These are phyloP conservation scores for Xylariaceae sp. DNA, from an alignment of 2,329 filamentous ascomycete species.

Conservation along the genomic window DNA sequence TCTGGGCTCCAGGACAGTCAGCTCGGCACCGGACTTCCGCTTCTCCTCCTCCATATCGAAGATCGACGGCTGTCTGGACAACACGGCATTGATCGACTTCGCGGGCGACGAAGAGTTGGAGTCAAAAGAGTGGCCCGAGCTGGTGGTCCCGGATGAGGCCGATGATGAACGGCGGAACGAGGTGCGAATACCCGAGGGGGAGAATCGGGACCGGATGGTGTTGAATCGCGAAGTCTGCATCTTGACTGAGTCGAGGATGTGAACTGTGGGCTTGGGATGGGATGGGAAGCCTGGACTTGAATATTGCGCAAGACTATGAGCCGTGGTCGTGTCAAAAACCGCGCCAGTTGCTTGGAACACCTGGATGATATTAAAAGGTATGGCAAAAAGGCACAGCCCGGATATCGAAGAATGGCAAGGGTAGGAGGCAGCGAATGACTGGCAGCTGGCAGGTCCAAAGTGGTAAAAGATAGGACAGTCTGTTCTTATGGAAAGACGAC, in stretches of 20 bases:
- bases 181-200: slow-evolving; percentile 43
- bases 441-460: slow-evolving; percentile 12
- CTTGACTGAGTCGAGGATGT: slow-evolving; percentile 16
- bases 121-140: slow-evolving; percentile 36
- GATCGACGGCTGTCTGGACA: slow-evolving; percentile 54
- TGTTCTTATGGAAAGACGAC: slow-evolving; percentile 19
- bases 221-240: slow-evolving; percentile 49
- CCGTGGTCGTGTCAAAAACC: slow-evolving; percentile 2
- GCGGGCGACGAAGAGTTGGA: slow-evolving; percentile 42
- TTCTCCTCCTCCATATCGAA: slow-evolving; percentile 55
- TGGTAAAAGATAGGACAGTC: slow-evolving; percentile 27
- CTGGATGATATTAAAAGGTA: slow-evolving; percentile 1
- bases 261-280: slow-evolving; percentile 3
- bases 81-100: slow-evolving; percentile 54
- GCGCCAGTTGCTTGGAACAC: no score
- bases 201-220: slow-evolving; percentile 46
- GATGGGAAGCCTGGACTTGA: neutral
- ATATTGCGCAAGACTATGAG: no score
- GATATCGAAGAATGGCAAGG: slow-evolving; percentile 15
- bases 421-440: slow-evolving; percentile 26
- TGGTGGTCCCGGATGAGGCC: slow-evolving; percentile 38
- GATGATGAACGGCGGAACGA: slow-evolving; percentile 50
- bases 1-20: slow-evolving; percentile 56
- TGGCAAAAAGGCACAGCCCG: slow-evolving; percentile 28
- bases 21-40: slow-evolving; percentile 45